phyloP scores from a whole-genome alignment of 2,329 filamentous ascomycete species.

The Paramyrothecium sp. region DNA sequence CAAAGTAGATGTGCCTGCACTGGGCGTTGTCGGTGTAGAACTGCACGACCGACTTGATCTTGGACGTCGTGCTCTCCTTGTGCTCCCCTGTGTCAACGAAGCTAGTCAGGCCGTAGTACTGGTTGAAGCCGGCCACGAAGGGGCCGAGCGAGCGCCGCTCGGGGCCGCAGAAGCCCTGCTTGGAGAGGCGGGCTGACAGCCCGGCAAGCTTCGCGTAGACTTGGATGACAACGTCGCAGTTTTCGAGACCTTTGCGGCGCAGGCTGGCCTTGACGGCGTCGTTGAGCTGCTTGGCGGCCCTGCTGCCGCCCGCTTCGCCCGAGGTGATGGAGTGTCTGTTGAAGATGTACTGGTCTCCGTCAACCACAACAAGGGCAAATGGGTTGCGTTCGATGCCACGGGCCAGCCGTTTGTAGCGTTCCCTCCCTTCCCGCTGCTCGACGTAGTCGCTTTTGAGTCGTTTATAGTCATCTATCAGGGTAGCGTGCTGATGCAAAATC shows the following conservation, averaged over 20 bases:
- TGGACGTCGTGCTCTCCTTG: slow-evolving; percentile 59
- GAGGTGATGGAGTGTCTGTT: slow-evolving; percentile 45
- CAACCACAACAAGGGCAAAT: slow-evolving; percentile 60
- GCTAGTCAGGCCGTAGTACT: slow-evolving; percentile 56
- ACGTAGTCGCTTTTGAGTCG: slow-evolving; percentile 56
- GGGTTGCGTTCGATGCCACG: slow-evolving; percentile 50
- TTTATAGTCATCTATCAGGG: slow-evolving; percentile 52
- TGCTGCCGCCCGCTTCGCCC: slow-evolving; percentile 52
- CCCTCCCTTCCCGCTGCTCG: slow-evolving; percentile 50
- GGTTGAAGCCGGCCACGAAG: slow-evolving; percentile 56
- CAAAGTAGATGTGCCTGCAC: slow-evolving; percentile 65
- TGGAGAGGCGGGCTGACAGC: slow-evolving; percentile 46
- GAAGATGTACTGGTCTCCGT: slow-evolving; percentile 59
- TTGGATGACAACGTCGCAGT: slow-evolving; percentile 53
- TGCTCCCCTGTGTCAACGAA: slow-evolving; percentile 61
- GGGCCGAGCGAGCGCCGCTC: slow-evolving; percentile 55
- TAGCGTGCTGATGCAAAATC: slow-evolving; percentile 28
- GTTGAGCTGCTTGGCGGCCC: slow-evolving; percentile 52
- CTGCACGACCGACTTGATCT: slow-evolving; percentile 48
- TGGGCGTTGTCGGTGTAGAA: slow-evolving; percentile 57
- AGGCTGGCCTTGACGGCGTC: slow-evolving; percentile 47
- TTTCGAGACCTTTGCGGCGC: slow-evolving; percentile 43
- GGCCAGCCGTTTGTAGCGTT: slow-evolving; percentile 54
- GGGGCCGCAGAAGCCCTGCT: slow-evolving; percentile 44
- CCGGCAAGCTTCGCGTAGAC: slow-evolving; percentile 55